Base-by-base conservation (phyloP, 345 rosid species). In the Pugionium cornutum region DNA sequence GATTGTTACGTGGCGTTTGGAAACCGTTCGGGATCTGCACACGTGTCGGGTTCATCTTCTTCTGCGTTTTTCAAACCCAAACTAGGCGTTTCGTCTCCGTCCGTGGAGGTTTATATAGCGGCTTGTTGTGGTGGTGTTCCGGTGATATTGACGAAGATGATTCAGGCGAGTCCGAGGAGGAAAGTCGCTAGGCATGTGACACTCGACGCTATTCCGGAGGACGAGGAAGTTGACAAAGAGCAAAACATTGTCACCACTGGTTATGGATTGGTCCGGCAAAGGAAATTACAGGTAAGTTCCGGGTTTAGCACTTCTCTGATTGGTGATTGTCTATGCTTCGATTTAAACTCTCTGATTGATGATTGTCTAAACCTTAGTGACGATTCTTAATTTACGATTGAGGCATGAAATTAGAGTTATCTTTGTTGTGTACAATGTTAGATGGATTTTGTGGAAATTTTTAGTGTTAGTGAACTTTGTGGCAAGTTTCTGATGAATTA, bases 41-140 rank as follows among this genome's bases (percentile, higher is more conserved):
- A 78, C 0, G 79, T 70, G 37, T 82, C 88, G 26, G 36, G 7
- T 34, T 54, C 59, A 32, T 56, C 45, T 39, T 32, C 75, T 1
- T 55, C 76, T 42, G 76, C 78, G 37, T 88, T 85, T 53, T 83
- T 88, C 34, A 80, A 77, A 72, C 88, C 90, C 6, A 84, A 76
- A 68, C 62, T 77, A 4, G 91, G 89, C 42, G 80, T 76, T 7
- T 82, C 89, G 5, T 75, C 98, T 7, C 94, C 96, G 0, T 81
- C 81, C 0, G 77, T 88, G 2, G 98, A 92, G 86, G 90, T 92
- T 57, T 92, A 92, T 52, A 82, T 92, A 0, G 96, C 96, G 1
- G 98, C 97, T 0, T 80, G 97, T 31, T 88, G 96, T 65, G 85
- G 94, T 0, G 94, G 92, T 36, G 84, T 77, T 53, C 98, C 97